phyloP scores from a whole-genome alignment of 371 early-diverging fungal genomes.

The Phascolomyces articulosus region DNA sequence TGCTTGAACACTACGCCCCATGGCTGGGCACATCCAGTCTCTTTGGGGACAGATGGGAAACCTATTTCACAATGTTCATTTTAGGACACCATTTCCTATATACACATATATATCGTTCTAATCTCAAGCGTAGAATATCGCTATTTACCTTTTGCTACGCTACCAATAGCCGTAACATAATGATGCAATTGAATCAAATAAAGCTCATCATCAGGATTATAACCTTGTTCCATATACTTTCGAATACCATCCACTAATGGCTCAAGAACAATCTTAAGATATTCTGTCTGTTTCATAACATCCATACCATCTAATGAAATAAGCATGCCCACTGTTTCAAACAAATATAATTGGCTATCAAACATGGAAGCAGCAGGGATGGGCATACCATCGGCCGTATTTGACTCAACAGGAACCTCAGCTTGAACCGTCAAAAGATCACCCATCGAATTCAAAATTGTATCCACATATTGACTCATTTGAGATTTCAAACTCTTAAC shows the following conservation, averaged over 20 bases:
- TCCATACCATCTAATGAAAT: constrained; percentile 79
- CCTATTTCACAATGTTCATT: constrained; percentile 36
- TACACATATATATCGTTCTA: too few species aligned
- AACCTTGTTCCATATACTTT: constrained; percentile 52
- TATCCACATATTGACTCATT: constrained; percentile 67
- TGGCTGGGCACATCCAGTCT: constrained; percentile 44
- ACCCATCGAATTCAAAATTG: constrained; percentile 67
- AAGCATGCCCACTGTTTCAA: constrained; percentile 90
- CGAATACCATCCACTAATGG: constrained; percentile 83
- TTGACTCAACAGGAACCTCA: constrained; percentile 55
- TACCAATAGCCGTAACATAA: constrained; percentile 86
- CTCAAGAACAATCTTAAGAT: constrained; percentile 73
- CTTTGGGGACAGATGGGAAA: constrained; percentile 75
- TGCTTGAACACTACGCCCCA: constrained; percentile 79
- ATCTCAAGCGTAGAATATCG: too few species aligned
- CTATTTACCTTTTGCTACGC: constrained; percentile 85
- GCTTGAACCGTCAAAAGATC: constrained; percentile 78
- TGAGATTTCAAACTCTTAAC: constrained; percentile 72
- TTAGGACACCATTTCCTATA: too few species aligned
- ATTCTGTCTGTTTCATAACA: constrained; percentile 73
- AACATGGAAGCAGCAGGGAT: constrained; percentile 62
- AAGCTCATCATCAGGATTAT: constrained; percentile 67
- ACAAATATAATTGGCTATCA: constrained; percentile 87
- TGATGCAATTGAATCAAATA: constrained; percentile 80
- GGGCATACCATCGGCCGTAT: constrained; percentile 51